Conservation (phyloP, 2,329 filamentous ascomycete genomes). For the Albifimbria verrucaria region DNA sequence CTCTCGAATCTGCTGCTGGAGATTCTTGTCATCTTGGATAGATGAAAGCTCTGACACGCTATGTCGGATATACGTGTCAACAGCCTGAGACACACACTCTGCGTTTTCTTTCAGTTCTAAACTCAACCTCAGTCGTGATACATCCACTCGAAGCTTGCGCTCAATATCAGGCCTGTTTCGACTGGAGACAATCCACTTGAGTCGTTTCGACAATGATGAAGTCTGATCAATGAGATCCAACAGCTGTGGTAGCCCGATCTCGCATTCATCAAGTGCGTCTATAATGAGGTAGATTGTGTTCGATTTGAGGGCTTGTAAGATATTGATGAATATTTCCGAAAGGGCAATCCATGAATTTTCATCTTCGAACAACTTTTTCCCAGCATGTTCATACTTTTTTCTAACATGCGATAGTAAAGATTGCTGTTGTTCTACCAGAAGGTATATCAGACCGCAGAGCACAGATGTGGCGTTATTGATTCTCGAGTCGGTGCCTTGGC, state of each 20-base stretch:
- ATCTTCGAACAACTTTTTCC: conserved; percentile 34
- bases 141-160: no score
- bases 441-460: conserved; percentile 38
- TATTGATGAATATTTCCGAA: not conserved
- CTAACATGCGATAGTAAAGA: conserved; percentile 29
- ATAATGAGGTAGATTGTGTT: conserved; percentile 28
- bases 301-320: not conserved
- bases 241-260: conserved; percentile 21
- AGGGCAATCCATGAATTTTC: conserved; percentile 16
- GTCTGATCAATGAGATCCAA: conserved; percentile 29
- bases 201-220: not conserved
- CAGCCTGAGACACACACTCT: no score
- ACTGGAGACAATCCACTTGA: conserved; percentile 44
- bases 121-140: no score
- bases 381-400: conserved; percentile 28
- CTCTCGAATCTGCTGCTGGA: no score
- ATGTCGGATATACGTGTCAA: no score
- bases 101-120: no score
- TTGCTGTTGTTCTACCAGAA: conserved; percentile 30
- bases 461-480: conserved; percentile 37
- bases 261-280: conserved; percentile 46
- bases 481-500: conserved; percentile 31
- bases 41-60: no score
- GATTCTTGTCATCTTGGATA: no score
- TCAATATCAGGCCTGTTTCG: conserved; percentile 37